Percentiles rank a stretch among this genome's conserved stretches.
These are phyloP conservation scores for Gossypium mustelinum DNA, from an alignment of 345 rosid genomes.

Conservation along the genomic window DNA sequence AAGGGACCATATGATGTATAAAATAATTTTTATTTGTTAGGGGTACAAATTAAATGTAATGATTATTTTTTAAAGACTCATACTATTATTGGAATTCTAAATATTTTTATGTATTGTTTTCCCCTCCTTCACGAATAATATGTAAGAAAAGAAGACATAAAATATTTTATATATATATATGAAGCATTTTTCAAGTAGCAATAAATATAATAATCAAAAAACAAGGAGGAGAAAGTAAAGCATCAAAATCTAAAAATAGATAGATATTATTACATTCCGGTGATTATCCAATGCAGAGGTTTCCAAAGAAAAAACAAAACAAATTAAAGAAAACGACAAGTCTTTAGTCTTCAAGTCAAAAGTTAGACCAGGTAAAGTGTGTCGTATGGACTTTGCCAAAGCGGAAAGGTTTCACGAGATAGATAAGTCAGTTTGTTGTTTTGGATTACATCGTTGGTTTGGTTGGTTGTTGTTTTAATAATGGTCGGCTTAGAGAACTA, in stretches of 20 bases:
- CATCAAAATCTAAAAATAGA: neutral
- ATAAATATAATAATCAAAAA: neutral
- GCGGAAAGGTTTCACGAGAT: neutral
- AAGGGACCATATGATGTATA: accelerated
- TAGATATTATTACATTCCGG: neutral
- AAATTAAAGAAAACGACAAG: neutral
- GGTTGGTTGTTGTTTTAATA: neutral
- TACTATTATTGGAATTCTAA: too few relatives aligned
- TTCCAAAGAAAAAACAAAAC: neutral
- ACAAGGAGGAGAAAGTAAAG: neutral
- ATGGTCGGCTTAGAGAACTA: conserved; percentile 1
- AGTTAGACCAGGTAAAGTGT: neutral
- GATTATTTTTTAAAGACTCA: too few relatives aligned
- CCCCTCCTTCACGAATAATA: too few relatives aligned
- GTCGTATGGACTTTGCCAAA: neutral
- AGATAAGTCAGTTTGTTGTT: neutral
- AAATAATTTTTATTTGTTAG: too few relatives aligned
- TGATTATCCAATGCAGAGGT: neutral
- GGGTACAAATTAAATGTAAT: too few relatives aligned
- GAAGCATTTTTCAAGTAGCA: neutral
- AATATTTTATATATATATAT: too few relatives aligned
- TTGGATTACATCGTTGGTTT: neutral
- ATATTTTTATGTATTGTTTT: too few relatives aligned
- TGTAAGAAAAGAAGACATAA: too few relatives aligned
- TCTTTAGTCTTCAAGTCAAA: neutral